phyloP scores from a whole-genome alignment of 768 basidiomycete genomes.

The Boletales sp. region DNA sequence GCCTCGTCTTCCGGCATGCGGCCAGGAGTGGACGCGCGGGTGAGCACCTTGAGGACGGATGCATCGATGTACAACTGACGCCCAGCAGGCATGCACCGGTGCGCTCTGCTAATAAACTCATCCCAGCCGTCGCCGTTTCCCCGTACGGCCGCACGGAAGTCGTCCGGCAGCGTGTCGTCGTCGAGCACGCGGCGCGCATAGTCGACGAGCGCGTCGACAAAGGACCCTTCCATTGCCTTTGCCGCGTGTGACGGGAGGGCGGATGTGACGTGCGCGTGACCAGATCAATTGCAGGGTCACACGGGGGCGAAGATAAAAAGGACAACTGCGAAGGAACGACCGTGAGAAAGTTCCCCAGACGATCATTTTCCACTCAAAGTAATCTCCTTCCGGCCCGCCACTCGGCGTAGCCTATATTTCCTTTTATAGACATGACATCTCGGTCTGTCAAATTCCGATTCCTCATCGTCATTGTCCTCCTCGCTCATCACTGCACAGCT shows the following conservation, averaged over 20 bases:
- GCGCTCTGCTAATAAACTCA: constrained; percentile 42
- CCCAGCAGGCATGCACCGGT: constrained; percentile 36
- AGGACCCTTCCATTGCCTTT: background rate
- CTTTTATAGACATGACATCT: constrained; percentile 68
- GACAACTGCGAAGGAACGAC: constrained; percentile 41
- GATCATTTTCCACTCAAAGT: constrained; percentile 43
- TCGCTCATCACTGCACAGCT: constrained; percentile 42
- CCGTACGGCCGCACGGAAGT: constrained; percentile 10
- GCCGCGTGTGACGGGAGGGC: constrained; percentile 8
- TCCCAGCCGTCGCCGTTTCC: constrained; percentile 19
- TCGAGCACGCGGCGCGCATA: constrained; percentile 17
- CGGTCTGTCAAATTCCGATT: constrained; percentile 41
- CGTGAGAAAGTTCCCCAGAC: constrained; percentile 53
- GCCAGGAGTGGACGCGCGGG: constrained; percentile 22
- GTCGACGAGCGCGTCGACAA: constrained; percentile 1
- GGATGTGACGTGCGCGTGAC: constrained; percentile 35
- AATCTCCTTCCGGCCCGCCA: constrained; percentile 35
- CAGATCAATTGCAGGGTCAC: constrained; percentile 38
- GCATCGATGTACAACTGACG: constrained; percentile 76
- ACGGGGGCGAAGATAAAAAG: constrained; percentile 58
- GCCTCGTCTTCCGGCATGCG: too few species aligned
- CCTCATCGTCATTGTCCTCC: background rate
- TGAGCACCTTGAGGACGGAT: constrained; percentile 54
- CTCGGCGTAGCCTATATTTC: constrained; percentile 50
- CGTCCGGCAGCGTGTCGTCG: background rate